Percentiles rank a stretch among this genome's conserved stretches.
Evolutionary conservation across 192 early-diverging fungal species (phyloP).

Genomic region (Gaertneriomyces sp.): DNA sequence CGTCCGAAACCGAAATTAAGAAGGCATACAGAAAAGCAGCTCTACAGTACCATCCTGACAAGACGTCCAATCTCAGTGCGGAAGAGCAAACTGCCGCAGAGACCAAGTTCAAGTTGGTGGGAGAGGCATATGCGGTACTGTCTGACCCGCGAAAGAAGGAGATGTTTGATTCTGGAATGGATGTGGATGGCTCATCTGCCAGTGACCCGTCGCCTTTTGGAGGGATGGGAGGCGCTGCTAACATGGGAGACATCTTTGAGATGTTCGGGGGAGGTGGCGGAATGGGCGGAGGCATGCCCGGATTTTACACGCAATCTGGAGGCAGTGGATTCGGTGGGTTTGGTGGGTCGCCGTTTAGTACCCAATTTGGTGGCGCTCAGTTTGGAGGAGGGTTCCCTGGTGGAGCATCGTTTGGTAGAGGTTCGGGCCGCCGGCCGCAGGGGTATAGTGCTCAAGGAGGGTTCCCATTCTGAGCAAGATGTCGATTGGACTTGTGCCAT

Average conservation of each 20-base stretch:
- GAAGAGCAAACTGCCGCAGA: slow-evolving; percentile 58
- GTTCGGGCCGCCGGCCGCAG: background rate
- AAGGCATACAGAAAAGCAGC: slow-evolving; percentile 65
- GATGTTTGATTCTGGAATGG: slow-evolving; percentile 74
- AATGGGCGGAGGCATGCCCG: slow-evolving; percentile 23
- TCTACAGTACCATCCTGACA: slow-evolving; percentile 88
- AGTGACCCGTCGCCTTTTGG: slow-evolving; percentile 34
- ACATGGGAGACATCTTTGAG: slow-evolving; percentile 28
- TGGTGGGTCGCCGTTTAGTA: no score
- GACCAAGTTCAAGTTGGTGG: slow-evolving; percentile 77
- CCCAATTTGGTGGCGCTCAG: slow-evolving; percentile 3
- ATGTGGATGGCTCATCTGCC: slow-evolving; percentile 67
- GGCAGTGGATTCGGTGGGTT: background rate
- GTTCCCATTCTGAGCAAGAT: no score
- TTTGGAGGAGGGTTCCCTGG: slow-evolving; percentile 1
- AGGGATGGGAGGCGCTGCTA: slow-evolving; percentile 16
- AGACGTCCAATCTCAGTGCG: slow-evolving; percentile 66
- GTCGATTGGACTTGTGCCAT: no score
- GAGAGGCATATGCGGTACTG: slow-evolving; percentile 75
- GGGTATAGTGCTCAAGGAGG: no score
- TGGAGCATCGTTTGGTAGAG: background rate
- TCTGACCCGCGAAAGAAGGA: slow-evolving; percentile 78
- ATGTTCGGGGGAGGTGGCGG: slow-evolving; percentile 37
- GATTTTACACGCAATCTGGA: background rate
- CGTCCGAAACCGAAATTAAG: slow-evolving; percentile 66